Base-by-base conservation (phyloP, 345 rosid genomes). In the Iberis pinnata region DNA sequence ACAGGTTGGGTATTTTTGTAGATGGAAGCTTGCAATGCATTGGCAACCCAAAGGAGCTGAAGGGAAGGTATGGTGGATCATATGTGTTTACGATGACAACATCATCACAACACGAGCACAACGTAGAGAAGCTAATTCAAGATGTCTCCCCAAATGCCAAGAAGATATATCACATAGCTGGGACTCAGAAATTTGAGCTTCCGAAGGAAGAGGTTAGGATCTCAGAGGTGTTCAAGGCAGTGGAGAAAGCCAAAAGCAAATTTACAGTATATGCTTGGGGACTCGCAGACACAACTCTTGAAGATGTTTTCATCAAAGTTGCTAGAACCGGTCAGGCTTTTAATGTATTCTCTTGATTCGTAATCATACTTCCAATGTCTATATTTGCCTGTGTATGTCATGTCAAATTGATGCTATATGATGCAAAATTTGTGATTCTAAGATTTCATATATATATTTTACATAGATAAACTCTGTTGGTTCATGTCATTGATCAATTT, bases 221-320 rank as follows among this genome's bases (percentile, higher is more conserved):
- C 31, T 73, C 89, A 12, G 81, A 81, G 8, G 95, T 88, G 14
- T 88, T 88, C 67, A 63, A 70, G 41, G 97, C 88, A 11, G 95
- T 88, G 25, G 97, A 81, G 71, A 73, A 69, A 45, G 97, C 95
- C 0, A 88, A 88, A 73, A 73, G 75, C 49, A 78, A 64, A 58
- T 93, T 85, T 59, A 59, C 79, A 0, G 95, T 93, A 50, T 80
- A 72, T 2, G 95, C 99, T 10, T 93, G 99, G 99, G 99, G 95
- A 49, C 69, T 93, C 31, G 83, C 94, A 1, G 95, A 88, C 70
- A 80, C 97, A 63, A 88, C 95, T 52, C 75, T 93, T 49, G 97
- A 93, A 72, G 99, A 93, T 74, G 97, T 93, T 38, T 88, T 88
- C 78, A 83, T 88, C 75, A 93, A 93, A 78, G 97, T 88, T 63